phyloP scores from a whole-genome alignment of 768 basidiomycete species.

The Suillus ampliporus region DNA sequence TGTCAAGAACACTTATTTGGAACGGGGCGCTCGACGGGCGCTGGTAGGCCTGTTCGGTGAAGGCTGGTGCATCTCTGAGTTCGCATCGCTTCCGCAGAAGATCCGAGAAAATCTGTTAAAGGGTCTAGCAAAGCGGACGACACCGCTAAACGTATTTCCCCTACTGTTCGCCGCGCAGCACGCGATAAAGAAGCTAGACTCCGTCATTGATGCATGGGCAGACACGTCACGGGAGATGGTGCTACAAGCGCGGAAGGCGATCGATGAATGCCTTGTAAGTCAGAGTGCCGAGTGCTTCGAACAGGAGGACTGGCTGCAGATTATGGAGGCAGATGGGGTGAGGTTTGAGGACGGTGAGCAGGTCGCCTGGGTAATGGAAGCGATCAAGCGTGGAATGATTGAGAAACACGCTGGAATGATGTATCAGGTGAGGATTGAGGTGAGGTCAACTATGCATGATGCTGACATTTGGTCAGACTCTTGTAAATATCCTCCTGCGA shows the following conservation, averaged over 20 bases:
- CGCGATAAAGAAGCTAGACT: constrained; percentile 58
- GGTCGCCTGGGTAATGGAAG: constrained; percentile 76
- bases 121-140: constrained; percentile 73
- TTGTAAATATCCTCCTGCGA: constrained; percentile 77
- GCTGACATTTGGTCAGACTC: constrained; percentile 49
- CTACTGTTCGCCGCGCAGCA: constrained; percentile 71
- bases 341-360: constrained; percentile 80
- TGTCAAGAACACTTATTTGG: constrained; percentile 73
- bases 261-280: constrained; percentile 65
- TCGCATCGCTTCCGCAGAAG: constrained; percentile 70
- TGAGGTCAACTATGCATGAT: not conserved
- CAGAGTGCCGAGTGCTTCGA: constrained; percentile 71
- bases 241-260: constrained; percentile 57
- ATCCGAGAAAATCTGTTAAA: constrained; percentile 72
- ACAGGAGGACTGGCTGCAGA: constrained; percentile 70
- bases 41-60: constrained; percentile 87
- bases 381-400: constrained; percentile 63
- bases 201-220: constrained; percentile 59
- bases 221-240: constrained; percentile 63
- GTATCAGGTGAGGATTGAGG: constrained; percentile 68
- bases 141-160: constrained; percentile 67
- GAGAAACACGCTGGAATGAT: constrained; percentile 68
- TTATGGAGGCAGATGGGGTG: constrained; percentile 76
- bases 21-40: constrained; percentile 73
- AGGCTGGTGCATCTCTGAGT: constrained; percentile 86